A percentile compares a stretch with the other conserved stretches of the same genome.
Evolutionary conservation across 257 asterid species (phyloP).

Genomic region (Nemophila menziesii): DNA sequence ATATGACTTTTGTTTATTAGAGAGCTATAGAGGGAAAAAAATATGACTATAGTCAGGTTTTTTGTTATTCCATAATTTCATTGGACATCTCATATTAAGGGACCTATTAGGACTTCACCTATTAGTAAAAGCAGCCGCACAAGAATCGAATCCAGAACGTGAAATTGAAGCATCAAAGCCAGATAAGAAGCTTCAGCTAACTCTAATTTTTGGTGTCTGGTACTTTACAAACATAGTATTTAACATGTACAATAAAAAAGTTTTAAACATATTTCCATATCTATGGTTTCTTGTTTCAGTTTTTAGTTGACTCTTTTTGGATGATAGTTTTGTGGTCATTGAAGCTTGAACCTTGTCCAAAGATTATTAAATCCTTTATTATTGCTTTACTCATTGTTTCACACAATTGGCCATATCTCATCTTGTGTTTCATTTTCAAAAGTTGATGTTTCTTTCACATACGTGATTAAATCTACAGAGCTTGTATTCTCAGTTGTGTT

Average conservation of each 20-base stretch:
- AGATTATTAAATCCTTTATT: slow-evolving; percentile 59
- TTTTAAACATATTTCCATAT: slow-evolving; percentile 61
- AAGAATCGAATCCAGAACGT: slow-evolving; percentile 50
- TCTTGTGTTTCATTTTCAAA: slow-evolving; percentile 96
- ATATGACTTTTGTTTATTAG: too few species aligned
- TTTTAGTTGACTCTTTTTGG: slow-evolving; percentile 74
- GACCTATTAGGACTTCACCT: too few species aligned
- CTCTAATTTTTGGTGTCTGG: slow-evolving; percentile 81
- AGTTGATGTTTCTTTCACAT: slow-evolving; percentile 93
- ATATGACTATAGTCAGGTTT: too few species aligned
- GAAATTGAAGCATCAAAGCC: slow-evolving; percentile 41
- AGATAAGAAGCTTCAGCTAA: slow-evolving; percentile 41
- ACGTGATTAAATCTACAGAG: slow-evolving; percentile 91
- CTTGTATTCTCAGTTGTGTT: slow-evolving; percentile 84
- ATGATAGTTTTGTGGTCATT: slow-evolving; percentile 65
- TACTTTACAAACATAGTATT: slow-evolving; percentile 81
- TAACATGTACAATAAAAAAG: slow-evolving; percentile 79
- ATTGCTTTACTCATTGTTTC: slow-evolving; percentile 83
- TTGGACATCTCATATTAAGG: too few species aligned
- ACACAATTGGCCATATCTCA: slow-evolving; percentile 87
- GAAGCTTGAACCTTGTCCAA: slow-evolving; percentile 71
- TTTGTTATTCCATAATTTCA: too few species aligned
- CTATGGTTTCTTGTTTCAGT: slow-evolving; percentile 97
- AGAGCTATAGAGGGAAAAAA: too few species aligned
- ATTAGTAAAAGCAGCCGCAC: slow-evolving; percentile 44